Conservation (phyloP, 306 rosid species). For the Hippophae tibetana region DNA sequence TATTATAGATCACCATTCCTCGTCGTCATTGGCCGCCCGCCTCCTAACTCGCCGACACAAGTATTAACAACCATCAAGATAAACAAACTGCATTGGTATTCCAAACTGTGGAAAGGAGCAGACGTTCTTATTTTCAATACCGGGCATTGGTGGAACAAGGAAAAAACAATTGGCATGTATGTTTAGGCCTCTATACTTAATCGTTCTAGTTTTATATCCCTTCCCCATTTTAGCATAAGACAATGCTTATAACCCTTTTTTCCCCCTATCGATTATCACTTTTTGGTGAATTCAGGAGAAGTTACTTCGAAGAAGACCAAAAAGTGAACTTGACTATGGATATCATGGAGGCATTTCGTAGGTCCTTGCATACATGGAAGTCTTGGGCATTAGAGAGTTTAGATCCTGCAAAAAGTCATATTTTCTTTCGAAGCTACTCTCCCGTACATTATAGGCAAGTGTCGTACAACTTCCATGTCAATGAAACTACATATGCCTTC, state of each 20-base stretch:
- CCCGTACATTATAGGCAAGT: constrained; percentile 76
- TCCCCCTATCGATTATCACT: not conserved
- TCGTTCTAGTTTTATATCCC: not conserved
- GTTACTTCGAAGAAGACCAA: constrained; percentile 63
- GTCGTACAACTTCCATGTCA: too few species aligned
- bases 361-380: constrained; percentile 70
- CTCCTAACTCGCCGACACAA: constrained; percentile 28
- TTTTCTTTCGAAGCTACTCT: constrained; percentile 78
- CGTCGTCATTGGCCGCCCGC: constrained; percentile 46
- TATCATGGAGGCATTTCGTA: constrained; percentile 56
- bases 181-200: not conserved
- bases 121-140: constrained; percentile 62
- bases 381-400: constrained; percentile 49
- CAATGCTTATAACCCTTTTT: not conserved
- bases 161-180: constrained; percentile 51
- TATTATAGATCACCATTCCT: constrained; percentile 77
- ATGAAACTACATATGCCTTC: too few species aligned
- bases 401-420: constrained; percentile 34
- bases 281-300: constrained; percentile 39
- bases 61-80: constrained; percentile 34
- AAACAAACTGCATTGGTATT: constrained; percentile 61
- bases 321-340: constrained; percentile 48
- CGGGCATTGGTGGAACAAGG: constrained; percentile 84
- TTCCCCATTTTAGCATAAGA: not conserved
- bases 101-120: constrained; percentile 52